Percentiles rank a stretch among this genome's conserved stretches.
These are phyloP conservation scores for grape (Vitis vinifera) DNA, from an alignment of 164 flowering plant genomes.

Conservation along the genomic window ASM3070453v1 NC_081812.1:21028501-21029000, in stretches of 20 bases:
- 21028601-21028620: constrained; percentile 91
- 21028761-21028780: background rate
- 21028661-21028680: constrained; percentile 99
- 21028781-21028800: constrained; percentile 9
- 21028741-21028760: background rate
- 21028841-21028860: constrained; percentile 93
- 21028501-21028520: too few species aligned
- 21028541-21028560: background rate
- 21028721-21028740: constrained; percentile 2
- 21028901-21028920: constrained; percentile 66
- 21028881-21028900: constrained; percentile 89
- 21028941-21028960: background rate
- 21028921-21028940: constrained; percentile 76
- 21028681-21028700: constrained; percentile 24
- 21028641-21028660: constrained; percentile 96
- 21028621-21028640: constrained; percentile 92
- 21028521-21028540: too few species aligned
- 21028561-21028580: constrained; percentile 2
- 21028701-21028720: background rate
- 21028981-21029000: background rate
- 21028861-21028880: constrained; percentile 95
- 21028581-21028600: constrained; percentile 97
- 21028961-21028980: background rate
- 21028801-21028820: constrained; percentile 67
- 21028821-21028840: constrained; percentile 85